Base-by-base conservation (phyloP, 768 basidiomycete genomes). In the Phylloporus sp. region DNA sequence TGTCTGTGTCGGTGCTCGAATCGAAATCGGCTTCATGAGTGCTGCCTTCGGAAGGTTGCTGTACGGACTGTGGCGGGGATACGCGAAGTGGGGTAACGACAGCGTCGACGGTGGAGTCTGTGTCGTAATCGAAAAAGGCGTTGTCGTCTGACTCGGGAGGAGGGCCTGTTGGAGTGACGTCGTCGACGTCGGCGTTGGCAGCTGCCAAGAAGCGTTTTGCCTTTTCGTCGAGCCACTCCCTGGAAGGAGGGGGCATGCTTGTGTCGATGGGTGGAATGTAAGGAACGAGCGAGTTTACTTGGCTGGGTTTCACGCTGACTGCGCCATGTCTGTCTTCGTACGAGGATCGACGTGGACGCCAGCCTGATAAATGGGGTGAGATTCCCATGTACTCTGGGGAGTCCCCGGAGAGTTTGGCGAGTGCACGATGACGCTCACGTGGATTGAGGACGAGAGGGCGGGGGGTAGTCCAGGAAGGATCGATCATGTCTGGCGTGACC, bases 201-300 rank as follows among this genome's bases (percentile, higher is more conserved):
- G 44, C 38, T 4, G 50, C 56, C 44, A 66, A 31, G 43, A 55
- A 33, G 6, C 37, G 36, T 28, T 47, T 54, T 5, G 52, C 49
- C 37, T 31, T 49, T 24, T 21, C 50, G 22, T 59, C 56, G 31
- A 64, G 59, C 39, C 39, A 46, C 38, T 49, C 55, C 36, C 38
- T 50, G 11, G 54, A 48, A 0, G 52, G 50, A 14, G 56, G 53
- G 0, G 56, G 47, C 29, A 33, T 20, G 46, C 39, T 58, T 8
- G 56, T 52, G 39, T 58, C 60, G 33, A 58, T 54, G 1, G 60
- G 60, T 1, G 53, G 63, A 22, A 58, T 50, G 23, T 58, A 49
- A 0, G 63, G 60, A 33, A 61, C 43, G 21, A 65, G 52, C 4
- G 51, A 44, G 53, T 65, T 67, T 5, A 67, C 48, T 33, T 67